Percentiles rank a stretch among this genome's conserved stretches.
These are phyloP conservation scores for Aspergillus hancockii DNA, from an alignment of 495 filamentous ascomycete species.

Conservation along the genomic window DNA sequence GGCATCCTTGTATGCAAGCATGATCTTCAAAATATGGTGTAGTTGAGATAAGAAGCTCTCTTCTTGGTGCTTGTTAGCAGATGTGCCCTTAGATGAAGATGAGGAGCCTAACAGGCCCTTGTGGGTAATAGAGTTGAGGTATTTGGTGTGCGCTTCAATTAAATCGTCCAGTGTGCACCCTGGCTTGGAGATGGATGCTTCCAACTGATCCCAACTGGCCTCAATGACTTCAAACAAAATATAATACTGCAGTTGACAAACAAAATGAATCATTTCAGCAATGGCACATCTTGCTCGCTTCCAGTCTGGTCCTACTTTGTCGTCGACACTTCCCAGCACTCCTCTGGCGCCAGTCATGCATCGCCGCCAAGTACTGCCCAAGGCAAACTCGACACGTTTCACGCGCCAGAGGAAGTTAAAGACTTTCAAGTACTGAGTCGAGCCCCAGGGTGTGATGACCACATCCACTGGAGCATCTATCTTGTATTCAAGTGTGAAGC, in stretches of 20 bases:
- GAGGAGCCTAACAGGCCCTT: conserved; percentile 87
- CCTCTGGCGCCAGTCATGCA: conserved; percentile 95
- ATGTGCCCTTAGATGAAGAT: conserved; percentile 38
- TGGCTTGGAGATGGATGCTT: conserved; percentile 74
- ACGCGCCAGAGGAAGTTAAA: conserved; percentile 99
- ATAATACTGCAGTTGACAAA: conserved; percentile 96
- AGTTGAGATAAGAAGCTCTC: conserved; percentile 89
- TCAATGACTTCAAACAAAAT: conserved; percentile 99
- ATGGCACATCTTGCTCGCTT: conserved; percentile 83
- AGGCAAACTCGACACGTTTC: conserved; percentile 94
- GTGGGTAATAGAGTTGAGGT: conserved; percentile 90
- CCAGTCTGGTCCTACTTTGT: conserved; percentile 80
- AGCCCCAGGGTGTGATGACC: conserved; percentile 92
- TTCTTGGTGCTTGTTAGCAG: conserved; percentile 56
- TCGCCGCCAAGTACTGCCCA: conserved; percentile 87
- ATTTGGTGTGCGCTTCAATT: conserved; percentile 85
- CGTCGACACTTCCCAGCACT: conserved; percentile 79
- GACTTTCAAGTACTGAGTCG: conserved; percentile 94
- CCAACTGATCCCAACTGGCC: conserved; percentile 84
- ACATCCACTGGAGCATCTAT: conserved; percentile 97
- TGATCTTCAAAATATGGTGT: conserved; percentile 86
- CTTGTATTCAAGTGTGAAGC: conserved; percentile 98
- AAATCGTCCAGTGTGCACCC: conserved; percentile 92
- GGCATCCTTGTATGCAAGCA: conserved; percentile 90
- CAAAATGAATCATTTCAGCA: conserved; percentile 98